Base-by-base conservation (phyloP, 495 filamentous ascomycete genomes). In the Penicillium psychrofluorescens region DNA sequence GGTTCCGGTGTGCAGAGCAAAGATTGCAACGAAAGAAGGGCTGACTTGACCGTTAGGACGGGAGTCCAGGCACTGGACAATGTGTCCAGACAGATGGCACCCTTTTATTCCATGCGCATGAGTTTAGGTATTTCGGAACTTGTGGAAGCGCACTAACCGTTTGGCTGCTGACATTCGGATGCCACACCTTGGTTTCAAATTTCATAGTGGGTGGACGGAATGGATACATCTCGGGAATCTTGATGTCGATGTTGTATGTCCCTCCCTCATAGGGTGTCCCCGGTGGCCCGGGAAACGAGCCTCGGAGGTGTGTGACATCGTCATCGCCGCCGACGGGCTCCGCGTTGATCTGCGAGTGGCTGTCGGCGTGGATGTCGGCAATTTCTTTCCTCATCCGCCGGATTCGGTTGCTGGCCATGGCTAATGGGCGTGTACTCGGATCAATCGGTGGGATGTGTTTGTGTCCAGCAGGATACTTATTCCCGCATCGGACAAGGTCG, bases 61-160 rank as follows among this genome's bases (percentile, higher is more conserved):
- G 92, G 92, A 6, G 89, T 92, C 92, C 92, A 98, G 47, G 85
- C 87, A 29, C 78, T 70, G 10, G 86, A 84, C 12, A 98, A 79
- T 0, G 90, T 98, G 56, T 98, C 92, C 36, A 98, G 84, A 62
- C 92, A 98, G 59, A 98, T 98, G 13, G 92, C 94, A 12, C 92
- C 92, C 91, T 96, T 22, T 22, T 6, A 22, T 22, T 22, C 22
- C 22, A 22, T 22, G 22, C 4, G 22, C 28, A 43, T 45, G 9
- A 32, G 34, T 12, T 35, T 31, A 2, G 29, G 8, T 29, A 35
- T 40, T 22, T 12, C 10, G 7, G 22, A 27, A 30, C 0, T 37
- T 15, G 6, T n/a, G 6, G n/a, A 36, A 8, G 11, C 11, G 35
- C 28, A 76, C 83, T 59, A 66, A 95, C 90, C 39, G 92, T 98